phyloP scores from a whole-genome alignment of 1,284 basidiomycete genomes.

The Leccinum griseonigrum region DNA sequence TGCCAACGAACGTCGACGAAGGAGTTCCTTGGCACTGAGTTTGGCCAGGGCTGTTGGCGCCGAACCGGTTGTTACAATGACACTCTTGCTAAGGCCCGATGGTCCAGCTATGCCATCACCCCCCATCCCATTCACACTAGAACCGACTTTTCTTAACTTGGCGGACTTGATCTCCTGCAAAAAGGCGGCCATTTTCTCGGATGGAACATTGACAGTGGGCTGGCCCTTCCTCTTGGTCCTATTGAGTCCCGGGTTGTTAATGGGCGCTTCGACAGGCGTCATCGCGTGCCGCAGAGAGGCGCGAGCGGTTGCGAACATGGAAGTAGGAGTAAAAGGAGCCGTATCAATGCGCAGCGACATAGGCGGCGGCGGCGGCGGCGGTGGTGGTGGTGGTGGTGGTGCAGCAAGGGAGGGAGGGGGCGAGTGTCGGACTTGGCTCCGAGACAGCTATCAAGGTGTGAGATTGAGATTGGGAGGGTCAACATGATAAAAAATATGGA shows the following conservation, averaged over 20 bases:
- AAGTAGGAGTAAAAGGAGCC: slow-evolving; percentile 32
- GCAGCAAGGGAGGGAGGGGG: slow-evolving; percentile 17
- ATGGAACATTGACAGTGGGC: slow-evolving; percentile 65
- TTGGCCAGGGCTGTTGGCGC: slow-evolving; percentile 7
- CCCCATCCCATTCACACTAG: slow-evolving; percentile 16
- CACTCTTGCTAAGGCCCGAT: slow-evolving; percentile 32
- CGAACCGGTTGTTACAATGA: slow-evolving; percentile 13
- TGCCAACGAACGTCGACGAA: slow-evolving; percentile 27
- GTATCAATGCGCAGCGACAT: slow-evolving; percentile 35
- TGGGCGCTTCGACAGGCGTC: slow-evolving; percentile 60
- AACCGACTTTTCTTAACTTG: slow-evolving; percentile 52
- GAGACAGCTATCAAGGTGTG: slow-evolving; percentile 41
- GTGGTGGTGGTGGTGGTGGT: slow-evolving; percentile 45
- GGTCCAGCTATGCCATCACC: slow-evolving; percentile 24
- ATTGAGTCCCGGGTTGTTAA: slow-evolving; percentile 42
- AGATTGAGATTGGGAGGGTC: neutral
- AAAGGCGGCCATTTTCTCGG: slow-evolving; percentile 80
- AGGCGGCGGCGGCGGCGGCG: slow-evolving; percentile 46
- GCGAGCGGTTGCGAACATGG: slow-evolving; percentile 55
- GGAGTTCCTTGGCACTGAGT: slow-evolving; percentile 20
- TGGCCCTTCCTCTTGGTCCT: slow-evolving; percentile 45
- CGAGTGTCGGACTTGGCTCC: slow-evolving; percentile 27
- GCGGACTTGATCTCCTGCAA: slow-evolving; percentile 75
- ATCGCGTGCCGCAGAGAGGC: slow-evolving; percentile 60
- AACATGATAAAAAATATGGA: neutral